These are phyloP conservation scores for Cardiosporidium cionae DNA, from an alignment of 169 alveolate species.

Conservation along the genomic window DNA sequence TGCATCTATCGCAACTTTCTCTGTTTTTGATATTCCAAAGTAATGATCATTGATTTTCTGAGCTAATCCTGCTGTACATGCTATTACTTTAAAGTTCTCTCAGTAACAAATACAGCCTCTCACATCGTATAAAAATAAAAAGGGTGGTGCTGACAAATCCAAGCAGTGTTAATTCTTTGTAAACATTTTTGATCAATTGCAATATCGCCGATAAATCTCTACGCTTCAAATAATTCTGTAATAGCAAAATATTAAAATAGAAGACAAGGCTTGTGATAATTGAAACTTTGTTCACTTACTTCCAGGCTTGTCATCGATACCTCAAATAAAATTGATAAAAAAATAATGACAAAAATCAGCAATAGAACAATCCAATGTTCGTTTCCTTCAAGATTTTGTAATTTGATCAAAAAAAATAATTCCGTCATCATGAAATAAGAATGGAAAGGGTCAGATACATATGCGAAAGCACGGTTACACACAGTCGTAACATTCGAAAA, in stretches of 20 bases:
- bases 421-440: no score
- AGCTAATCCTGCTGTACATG: not conserved
- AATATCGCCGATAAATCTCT: slow-evolving; percentile 1
- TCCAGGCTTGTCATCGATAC: not conserved
- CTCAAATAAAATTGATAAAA: not conserved
- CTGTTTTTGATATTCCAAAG: slow-evolving; percentile 24
- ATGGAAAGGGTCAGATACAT: no score
- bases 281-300: not conserved
- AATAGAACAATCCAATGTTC: not conserved
- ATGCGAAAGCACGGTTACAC: no score
- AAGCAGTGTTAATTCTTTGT: slow-evolving; percentile 31
- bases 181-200: slow-evolving; percentile 10
- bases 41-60: slow-evolving; percentile 29
- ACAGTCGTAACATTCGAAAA: no score
- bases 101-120: no score
- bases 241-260: not conserved
- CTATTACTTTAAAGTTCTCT: no score
- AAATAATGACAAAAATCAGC: not conserved
- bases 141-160: slow-evolving; percentile 25
- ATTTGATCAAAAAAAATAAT: no score
- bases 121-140: not conserved
- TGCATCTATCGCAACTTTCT: slow-evolving; percentile 20
- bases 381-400: no score
- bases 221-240: not conserved
- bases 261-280: not conserved